Percentiles rank a stretch among this genome's conserved stretches.
Evolutionary conservation across 2,329 filamentous ascomycete species (phyloP).

Genomic region (Emmonsiellopsis sp.): DNA sequence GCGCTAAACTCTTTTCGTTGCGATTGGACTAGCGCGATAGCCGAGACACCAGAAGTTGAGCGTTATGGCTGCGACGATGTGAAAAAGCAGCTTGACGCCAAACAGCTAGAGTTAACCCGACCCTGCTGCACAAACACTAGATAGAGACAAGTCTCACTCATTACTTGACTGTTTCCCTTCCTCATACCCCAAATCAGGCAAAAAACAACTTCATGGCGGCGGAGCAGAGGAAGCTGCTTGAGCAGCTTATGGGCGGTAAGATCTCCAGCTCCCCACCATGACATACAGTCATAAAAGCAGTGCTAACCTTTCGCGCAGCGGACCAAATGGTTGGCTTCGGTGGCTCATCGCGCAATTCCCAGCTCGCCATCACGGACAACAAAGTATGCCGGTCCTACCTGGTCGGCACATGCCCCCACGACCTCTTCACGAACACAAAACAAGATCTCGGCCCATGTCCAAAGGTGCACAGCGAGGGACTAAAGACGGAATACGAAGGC

Average conservation of each 20-base stretch:
- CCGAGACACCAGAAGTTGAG: background rate
- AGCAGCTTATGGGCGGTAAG: conserved; percentile 67
- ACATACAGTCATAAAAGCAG: background rate
- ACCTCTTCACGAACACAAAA: conserved; percentile 99
- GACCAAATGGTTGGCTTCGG: conserved; percentile 71
- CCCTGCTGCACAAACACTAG: background rate
- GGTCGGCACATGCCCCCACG: conserved; percentile 88
- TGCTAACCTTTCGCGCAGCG: conserved; percentile 17
- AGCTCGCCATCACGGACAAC: conserved; percentile 79
- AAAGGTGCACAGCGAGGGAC: conserved; percentile 76
- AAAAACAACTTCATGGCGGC: conserved; percentile 60
- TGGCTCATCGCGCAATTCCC: conserved; percentile 62
- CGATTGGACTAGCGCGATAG: background rate
- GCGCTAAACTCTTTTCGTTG: background rate
- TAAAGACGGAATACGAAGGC: conserved; percentile 81
- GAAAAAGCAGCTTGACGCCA: background rate
- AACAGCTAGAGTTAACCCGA: background rate
- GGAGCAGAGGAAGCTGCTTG: conserved; percentile 95
- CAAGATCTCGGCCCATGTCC: conserved; percentile 88
- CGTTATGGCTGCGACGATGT: background rate
- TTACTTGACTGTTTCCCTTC: background rate
- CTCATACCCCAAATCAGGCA: background rate
- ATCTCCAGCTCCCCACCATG: conserved; percentile 5
- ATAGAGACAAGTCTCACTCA: background rate
- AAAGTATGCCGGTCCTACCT: conserved; percentile 95